phyloP scores from a whole-genome alignment of 1,284 basidiomycete genomes.

The Puccinia novopanici region DNA sequence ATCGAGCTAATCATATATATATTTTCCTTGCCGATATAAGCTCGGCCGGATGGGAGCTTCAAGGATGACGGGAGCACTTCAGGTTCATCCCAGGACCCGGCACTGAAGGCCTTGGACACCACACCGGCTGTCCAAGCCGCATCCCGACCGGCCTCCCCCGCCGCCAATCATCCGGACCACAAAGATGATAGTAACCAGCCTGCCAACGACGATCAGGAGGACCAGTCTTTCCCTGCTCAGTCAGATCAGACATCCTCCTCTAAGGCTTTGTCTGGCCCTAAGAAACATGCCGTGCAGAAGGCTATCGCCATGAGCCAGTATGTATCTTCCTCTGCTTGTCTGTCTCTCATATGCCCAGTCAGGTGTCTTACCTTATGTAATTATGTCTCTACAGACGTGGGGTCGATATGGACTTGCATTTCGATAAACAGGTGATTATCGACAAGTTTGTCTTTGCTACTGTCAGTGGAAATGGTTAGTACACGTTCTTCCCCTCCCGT shows the following conservation, averaged over 20 bases:
- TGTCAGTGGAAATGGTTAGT: constrained; percentile 56
- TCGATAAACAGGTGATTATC: constrained; percentile 55
- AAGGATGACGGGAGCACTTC: constrained; percentile 8
- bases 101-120: no score
- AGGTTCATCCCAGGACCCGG: not conserved
- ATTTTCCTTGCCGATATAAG: not conserved
- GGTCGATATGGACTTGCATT: constrained; percentile 55
- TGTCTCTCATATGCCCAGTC: not conserved
- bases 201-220: no score
- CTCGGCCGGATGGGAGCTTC: constrained; percentile 31
- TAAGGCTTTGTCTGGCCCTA: not conserved
- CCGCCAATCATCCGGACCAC: not conserved
- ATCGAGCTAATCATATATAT: no score
- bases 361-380: not conserved
- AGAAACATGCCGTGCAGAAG: constrained; percentile 46
- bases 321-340: not conserved
- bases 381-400: constrained; percentile 9
- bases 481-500: not conserved
- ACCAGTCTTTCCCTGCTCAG: not conserved
- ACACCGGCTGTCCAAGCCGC: not conserved
- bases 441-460: constrained; percentile 58
- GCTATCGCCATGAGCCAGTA: constrained; percentile 45
- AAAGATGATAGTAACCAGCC: not conserved
- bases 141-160: not conserved
- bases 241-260: not conserved